A percentile compares a stretch with the other conserved stretches of the same genome.
Evolutionary conservation across 805 yeast species (phyloP).

Genomic region (Starmerella cellae): DNA sequence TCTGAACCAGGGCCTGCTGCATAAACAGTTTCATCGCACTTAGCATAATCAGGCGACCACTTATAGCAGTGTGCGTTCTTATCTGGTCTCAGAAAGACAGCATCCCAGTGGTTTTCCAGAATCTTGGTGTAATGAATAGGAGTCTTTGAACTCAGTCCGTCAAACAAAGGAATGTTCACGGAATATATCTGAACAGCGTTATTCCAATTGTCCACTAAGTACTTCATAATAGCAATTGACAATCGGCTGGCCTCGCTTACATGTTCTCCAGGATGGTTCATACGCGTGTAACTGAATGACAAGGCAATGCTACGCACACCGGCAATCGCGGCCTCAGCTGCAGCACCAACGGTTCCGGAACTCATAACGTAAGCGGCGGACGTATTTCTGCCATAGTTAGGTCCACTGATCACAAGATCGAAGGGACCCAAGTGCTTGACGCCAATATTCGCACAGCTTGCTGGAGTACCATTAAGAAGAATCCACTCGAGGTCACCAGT

Average conservation of each 20-base stretch:
- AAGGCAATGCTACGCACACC: conserved; percentile 59
- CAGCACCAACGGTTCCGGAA: conserved; percentile 94
- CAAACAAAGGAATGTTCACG: conserved; percentile 70
- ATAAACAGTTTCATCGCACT: conserved; percentile 44
- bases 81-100: conserved; percentile 35
- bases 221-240: conserved; percentile 48
- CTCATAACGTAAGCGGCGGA: conserved; percentile 78
- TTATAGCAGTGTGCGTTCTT: conserved; percentile 30
- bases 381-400: conserved; percentile 89
- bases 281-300: conserved; percentile 63
- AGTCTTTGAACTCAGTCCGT: conserved; percentile 42
- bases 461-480: conserved; percentile 85
- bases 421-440: conserved; percentile 53
- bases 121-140: conserved; percentile 65
- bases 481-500: conserved; percentile 41
- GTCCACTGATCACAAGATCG: conserved; percentile 86
- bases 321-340: conserved; percentile 76
- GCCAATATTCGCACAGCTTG: conserved; percentile 88
- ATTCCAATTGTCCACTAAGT: conserved; percentile 49
- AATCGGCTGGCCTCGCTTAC: conserved; percentile 54
- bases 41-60: conserved; percentile 76
- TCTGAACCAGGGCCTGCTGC: conserved; percentile 42
- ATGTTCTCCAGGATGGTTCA: conserved; percentile 36
- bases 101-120: conserved; percentile 65
- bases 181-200: conserved; percentile 54